Evolutionary conservation across 768 basidiomycete genomes (phyloP), one percentile per base, ranked within the genome.

Genomic region (Boletus eberwhitei): DNA sequence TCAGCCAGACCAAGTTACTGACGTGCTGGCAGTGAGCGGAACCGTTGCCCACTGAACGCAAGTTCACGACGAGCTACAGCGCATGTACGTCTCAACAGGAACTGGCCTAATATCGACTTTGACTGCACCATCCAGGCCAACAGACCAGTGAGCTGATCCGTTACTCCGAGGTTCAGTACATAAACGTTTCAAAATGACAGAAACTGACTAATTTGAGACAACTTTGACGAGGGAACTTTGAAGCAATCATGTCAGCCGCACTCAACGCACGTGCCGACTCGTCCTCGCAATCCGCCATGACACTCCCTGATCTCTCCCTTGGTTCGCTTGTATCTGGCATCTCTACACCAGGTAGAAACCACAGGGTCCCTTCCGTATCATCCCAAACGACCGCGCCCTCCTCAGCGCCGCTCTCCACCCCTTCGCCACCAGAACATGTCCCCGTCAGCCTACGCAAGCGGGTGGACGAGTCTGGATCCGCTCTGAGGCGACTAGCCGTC

Each of bases 241-340:
- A 21, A 17, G 31, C 11, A 32, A 9, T 39, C 57, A 79, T 79
- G 77, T 79, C 79, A 45, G 69, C 73, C 12, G 74, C 78, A 16
- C 70, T 77, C 51, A 73, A 74, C 49, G 48, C 62, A 22, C 67
- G 69, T 1, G 68, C 70, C 44, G 79, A 80, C 59, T 67, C 73
- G 13, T 79, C 79, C 2, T 63, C 67, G 3, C 74, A 76, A 52
- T 80, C 80, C 1, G 61, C 65, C 17, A 72, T 73, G 42, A 79
- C 73, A 2, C 73, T 81, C 37, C 81, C 79, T n/a, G 86, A 86
- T 60, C 69, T 87, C 34, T 85, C 85, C 8, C 73, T 87, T 1
- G 80, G 79, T 29, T 83, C 84, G 9, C 68, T 85, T 14, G 72
- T 71, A 26, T 80, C 80, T 8, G 78, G 74, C 8, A 77, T 83